Conservation (phyloP, 106 monocot species). For the Acorus gramineus region DNA sequence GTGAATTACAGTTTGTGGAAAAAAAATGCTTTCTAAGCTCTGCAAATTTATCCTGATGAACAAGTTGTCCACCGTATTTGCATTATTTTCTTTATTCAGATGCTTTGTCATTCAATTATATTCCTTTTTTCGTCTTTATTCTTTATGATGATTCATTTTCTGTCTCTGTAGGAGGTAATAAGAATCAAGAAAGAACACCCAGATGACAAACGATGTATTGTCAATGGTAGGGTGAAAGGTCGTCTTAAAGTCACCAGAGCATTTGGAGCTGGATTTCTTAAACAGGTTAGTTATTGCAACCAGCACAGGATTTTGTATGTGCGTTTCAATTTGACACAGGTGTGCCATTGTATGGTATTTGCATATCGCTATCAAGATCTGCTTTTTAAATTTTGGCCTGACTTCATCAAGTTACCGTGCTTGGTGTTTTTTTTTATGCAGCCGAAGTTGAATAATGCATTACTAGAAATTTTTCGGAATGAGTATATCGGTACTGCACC, state of each 20-base stretch:
- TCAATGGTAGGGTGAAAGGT: constrained; percentile 68
- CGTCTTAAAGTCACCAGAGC: constrained; percentile 80
- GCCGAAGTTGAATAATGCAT: constrained; percentile 66
- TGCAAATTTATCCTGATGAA: no score
- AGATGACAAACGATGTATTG: constrained; percentile 60
- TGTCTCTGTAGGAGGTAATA: constrained; percentile 50
- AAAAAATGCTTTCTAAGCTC: no score
- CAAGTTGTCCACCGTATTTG: neutral
- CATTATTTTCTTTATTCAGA: constrained; percentile 3
- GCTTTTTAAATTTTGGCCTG: no score
- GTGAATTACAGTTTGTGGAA: no score
- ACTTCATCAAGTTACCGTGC: no score
- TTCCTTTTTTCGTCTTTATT: neutral
- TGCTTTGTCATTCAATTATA: neutral
- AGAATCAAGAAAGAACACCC: constrained; percentile 80
- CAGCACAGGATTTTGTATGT: neutral
- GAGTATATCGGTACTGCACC: constrained; percentile 60
- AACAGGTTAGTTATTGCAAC: constrained; percentile 38
- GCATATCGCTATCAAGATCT: no score
- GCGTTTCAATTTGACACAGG: no score
- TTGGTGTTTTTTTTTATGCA: constrained; percentile 15
- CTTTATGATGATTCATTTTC: neutral
- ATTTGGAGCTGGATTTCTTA: constrained; percentile 89
- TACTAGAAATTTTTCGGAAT: constrained; percentile 68
- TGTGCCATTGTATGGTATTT: no score